A percentile compares a stretch with the other conserved stretches of the same genome.
phyloP scores from a whole-genome alignment of 2,329 filamentous ascomycete species.

The Calonectria ilicicola region DNA sequence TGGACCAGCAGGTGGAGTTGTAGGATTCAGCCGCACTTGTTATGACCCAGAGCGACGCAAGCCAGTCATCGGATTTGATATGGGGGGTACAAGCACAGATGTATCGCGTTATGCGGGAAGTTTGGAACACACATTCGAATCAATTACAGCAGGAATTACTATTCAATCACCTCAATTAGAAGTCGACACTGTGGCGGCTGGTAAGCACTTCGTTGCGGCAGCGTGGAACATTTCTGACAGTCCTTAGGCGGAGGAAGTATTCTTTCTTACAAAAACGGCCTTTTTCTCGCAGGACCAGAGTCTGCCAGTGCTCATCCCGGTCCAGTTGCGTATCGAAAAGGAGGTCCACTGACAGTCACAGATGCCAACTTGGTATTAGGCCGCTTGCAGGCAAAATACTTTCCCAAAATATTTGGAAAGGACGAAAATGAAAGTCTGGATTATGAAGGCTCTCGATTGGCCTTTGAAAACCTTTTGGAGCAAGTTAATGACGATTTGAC shows the following conservation, averaged over 20 bases:
- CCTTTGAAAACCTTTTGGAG: conserved; percentile 55
- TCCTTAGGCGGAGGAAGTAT: conserved; percentile 78
- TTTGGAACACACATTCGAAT: conserved; percentile 71
- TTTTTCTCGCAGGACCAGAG: conserved; percentile 80
- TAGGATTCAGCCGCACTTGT: conserved; percentile 79
- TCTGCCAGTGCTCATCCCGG: conserved; percentile 78
- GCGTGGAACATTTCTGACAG: conserved; percentile 52
- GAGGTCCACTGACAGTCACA: conserved; percentile 77
- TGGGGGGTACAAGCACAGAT: conserved; percentile 77
- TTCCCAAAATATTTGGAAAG: conserved; percentile 79
- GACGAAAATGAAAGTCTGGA: conserved; percentile 70
- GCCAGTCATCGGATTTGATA: conserved; percentile 83
- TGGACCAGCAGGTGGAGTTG: conserved; percentile 80
- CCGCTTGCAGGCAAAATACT: conserved; percentile 70
- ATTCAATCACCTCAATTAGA: conserved; percentile 85
- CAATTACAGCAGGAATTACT: conserved; percentile 81
- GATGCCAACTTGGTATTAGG: conserved; percentile 79
- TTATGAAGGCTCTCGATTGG: conserved; percentile 50
- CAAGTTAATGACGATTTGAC: conserved; percentile 53
- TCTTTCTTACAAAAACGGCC: conserved; percentile 77
- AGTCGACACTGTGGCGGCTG: conserved; percentile 71
- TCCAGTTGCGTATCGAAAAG: conserved; percentile 79
- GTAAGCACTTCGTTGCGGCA: neutral
- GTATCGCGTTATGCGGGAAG: conserved; percentile 73
- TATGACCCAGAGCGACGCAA: conserved; percentile 75